Conservation (phyloP, 2,329 filamentous ascomycete species). For the Stemphylium beticola region DNA sequence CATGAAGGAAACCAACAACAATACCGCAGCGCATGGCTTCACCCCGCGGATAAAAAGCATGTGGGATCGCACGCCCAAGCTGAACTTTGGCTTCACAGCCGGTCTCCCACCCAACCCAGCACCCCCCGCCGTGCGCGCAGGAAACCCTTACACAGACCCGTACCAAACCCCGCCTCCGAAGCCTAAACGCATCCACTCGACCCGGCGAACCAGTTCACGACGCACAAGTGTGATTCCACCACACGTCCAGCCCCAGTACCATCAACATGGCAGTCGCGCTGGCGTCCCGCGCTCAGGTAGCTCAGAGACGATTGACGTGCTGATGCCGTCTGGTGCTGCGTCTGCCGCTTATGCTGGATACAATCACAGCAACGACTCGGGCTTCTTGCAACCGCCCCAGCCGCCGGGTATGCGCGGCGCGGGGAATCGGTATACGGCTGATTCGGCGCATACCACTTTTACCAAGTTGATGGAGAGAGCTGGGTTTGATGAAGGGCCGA, state of each 20-base stretch:
- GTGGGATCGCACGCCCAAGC: constrained; percentile 44
- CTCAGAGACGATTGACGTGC: constrained; percentile 54
- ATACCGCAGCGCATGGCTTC: constrained; percentile 25
- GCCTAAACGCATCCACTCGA: constrained; percentile 28
- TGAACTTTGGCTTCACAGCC: constrained; percentile 36
- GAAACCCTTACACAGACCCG: constrained; percentile 36
- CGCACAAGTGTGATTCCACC: constrained; percentile 14
- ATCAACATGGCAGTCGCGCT: not conserved
- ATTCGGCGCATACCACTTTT: constrained; percentile 47
- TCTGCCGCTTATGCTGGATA: not conserved
- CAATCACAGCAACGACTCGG: constrained; percentile 28
- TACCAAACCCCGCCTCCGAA: constrained; percentile 41
- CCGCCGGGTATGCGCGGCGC: constrained; percentile 36
- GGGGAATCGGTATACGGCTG: constrained; percentile 40
- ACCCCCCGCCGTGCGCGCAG: constrained; percentile 36
- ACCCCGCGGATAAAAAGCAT: constrained; percentile 44
- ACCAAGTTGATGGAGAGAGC: constrained; percentile 52
- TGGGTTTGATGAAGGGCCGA: constrained; percentile 45
- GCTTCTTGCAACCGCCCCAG: constrained; percentile 42
- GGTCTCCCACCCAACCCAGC: constrained; percentile 28
- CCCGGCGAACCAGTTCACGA: constrained; percentile 22
- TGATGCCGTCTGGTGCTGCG: constrained; percentile 36
- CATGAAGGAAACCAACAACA: constrained; percentile 24
- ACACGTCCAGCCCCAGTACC: constrained; percentile 9
- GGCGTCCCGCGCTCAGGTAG: constrained; percentile 36